Percentiles rank a stretch among this genome's conserved stretches.
These are phyloP conservation scores for Turnera subulata DNA, from an alignment of 345 rosid species.

Conservation along the genomic window DNA sequence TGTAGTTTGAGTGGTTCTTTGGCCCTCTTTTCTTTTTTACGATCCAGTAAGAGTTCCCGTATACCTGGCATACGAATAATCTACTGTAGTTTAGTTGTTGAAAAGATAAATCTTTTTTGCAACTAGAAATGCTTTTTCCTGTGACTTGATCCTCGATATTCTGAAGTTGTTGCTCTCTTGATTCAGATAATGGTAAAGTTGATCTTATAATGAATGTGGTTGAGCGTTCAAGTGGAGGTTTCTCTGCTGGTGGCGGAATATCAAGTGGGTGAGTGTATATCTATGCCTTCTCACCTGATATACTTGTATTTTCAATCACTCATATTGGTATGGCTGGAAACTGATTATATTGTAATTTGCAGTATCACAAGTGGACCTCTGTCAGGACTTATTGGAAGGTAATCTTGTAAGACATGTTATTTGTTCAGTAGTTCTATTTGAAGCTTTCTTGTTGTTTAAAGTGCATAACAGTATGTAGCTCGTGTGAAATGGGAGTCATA, in stretches of 20 bases:
- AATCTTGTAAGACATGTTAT: constrained; percentile 10
- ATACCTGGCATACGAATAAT: too few relatives aligned
- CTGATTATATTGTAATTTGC: constrained; percentile 21
- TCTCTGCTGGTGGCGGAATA: constrained; percentile 95
- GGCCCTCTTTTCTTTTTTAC: too few relatives aligned
- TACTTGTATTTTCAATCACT: not conserved
- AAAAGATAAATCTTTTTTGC: too few relatives aligned
- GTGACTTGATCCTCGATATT: too few relatives aligned
- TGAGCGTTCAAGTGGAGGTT: constrained; percentile 93
- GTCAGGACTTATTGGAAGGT: constrained; percentile 93
- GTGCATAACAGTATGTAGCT: too few relatives aligned
- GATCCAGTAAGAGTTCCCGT: too few relatives aligned
- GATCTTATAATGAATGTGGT: constrained; percentile 91
- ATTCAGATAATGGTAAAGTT: constrained; percentile 73
- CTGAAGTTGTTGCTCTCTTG: not conserved
- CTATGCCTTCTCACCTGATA: constrained; percentile 2
- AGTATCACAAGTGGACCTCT: constrained; percentile 96
- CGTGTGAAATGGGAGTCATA: too few relatives aligned
- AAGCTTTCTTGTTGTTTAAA: too few relatives aligned
- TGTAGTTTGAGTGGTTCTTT: too few relatives aligned
- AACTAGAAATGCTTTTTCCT: too few relatives aligned
- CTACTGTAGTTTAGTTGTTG: too few relatives aligned
- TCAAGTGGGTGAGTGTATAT: constrained; percentile 93
- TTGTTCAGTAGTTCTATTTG: too few relatives aligned
- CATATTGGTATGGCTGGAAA: not conserved